phyloP scores from a whole-genome alignment of 163 green algal species.

The Volvox carteri region DNA sequence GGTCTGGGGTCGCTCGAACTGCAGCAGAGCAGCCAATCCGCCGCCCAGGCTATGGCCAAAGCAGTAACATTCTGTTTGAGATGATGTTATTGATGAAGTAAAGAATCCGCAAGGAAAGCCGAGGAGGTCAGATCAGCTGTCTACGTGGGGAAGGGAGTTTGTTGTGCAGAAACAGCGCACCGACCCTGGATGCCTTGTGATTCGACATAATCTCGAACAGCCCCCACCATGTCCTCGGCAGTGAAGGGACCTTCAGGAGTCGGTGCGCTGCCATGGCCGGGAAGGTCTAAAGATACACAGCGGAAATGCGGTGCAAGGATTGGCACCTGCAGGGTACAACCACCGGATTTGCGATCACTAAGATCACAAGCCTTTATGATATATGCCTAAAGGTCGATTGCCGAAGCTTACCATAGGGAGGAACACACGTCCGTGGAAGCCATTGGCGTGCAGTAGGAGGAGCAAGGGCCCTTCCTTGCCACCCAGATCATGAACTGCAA shows the following conservation, averaged over 20 bases:
- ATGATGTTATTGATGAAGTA: too few relatives aligned
- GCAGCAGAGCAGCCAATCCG: not conserved
- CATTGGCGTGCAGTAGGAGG: conserved; percentile 50
- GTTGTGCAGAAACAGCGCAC: not conserved
- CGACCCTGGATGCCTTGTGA: not conserved
- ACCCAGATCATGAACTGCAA: conserved; percentile 30
- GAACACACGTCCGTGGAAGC: conserved; percentile 49
- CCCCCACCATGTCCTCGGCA: conserved; percentile 6
- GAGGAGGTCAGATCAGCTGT: too few relatives aligned
- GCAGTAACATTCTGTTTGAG: conserved; percentile 51
- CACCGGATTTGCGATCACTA: too few relatives aligned
- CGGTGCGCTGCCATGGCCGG: conserved; percentile 17
- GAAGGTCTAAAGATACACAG: conserved; percentile 42
- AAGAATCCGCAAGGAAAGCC: too few relatives aligned
- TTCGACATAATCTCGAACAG: conserved; percentile 1
- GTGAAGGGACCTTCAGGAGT: not conserved
- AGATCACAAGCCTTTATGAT: too few relatives aligned
- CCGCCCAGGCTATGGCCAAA: conserved; percentile 47
- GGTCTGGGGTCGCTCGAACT: conserved; percentile 18
- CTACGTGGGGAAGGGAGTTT: too few relatives aligned
- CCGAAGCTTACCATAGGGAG: conserved; percentile 24
- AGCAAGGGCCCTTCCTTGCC: conserved; percentile 10
- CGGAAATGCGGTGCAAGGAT: conserved; percentile 18
- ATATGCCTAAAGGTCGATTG: too few relatives aligned
- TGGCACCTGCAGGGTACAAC: conserved; percentile 15